A percentile compares a stretch with the other conserved stretches of the same genome.
Evolutionary conservation across 805 yeast species (phyloP).

Genomic region (Pichia paraexigua): DNA sequence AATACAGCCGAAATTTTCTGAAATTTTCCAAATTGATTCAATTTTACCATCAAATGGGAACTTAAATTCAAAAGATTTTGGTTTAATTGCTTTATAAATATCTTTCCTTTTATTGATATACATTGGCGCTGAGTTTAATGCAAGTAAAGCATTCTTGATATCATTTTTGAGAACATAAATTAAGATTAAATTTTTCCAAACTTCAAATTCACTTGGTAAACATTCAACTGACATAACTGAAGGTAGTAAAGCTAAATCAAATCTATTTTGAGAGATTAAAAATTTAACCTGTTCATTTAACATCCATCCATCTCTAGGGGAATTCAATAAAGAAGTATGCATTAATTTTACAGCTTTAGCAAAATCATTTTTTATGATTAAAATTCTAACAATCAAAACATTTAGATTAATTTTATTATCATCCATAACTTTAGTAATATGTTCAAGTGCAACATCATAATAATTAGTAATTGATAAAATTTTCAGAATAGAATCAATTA

Average conservation of each 20-base stretch:
- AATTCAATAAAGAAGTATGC: constrained; percentile 31
- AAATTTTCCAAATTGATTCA: constrained; percentile 39
- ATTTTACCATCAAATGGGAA: constrained; percentile 48
- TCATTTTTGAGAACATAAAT: constrained; percentile 51
- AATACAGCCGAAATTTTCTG: constrained; percentile 26
- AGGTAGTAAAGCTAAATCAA: constrained; percentile 47
- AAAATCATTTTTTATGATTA: constrained; percentile 36
- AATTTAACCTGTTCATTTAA: constrained; percentile 58
- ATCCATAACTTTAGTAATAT: constrained; percentile 24
- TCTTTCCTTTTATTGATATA: constrained; percentile 42
- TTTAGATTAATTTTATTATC: constrained; percentile 18
- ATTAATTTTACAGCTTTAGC: constrained; percentile 39
- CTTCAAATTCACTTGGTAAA: constrained; percentile 67
- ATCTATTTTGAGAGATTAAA: constrained; percentile 45
- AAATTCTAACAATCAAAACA: constrained; percentile 35
- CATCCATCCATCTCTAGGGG: constrained; percentile 51
- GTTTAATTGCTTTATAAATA: constrained; percentile 34
- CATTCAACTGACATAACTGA: constrained; percentile 56
- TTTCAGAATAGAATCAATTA: constrained; percentile 44
- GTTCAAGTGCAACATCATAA: constrained; percentile 31
- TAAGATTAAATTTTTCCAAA: constrained; percentile 62
- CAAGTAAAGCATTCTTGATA: constrained; percentile 50
- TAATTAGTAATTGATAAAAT: constrained; percentile 33
- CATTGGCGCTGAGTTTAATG: constrained; percentile 74
- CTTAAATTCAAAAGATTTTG: constrained; percentile 39